These are phyloP conservation scores for Phytophthora boehmeriae DNA, from an alignment of 352 stramenopile species.

Conservation along the genomic window DNA sequence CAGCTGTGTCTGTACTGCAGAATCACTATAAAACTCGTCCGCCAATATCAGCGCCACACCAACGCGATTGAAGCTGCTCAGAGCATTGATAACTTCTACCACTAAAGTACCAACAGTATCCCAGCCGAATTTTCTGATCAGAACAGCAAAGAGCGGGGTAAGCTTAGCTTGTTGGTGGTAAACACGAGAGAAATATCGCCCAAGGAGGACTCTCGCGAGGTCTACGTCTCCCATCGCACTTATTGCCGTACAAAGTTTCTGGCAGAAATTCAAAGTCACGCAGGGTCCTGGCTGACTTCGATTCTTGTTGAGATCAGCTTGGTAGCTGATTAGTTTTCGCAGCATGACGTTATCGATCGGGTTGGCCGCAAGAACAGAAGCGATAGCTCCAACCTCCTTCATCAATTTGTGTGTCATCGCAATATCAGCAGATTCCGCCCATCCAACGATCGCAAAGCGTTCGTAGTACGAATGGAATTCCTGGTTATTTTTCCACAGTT, in stretches of 20 bases:
- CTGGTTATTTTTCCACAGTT: conserved; percentile 16
- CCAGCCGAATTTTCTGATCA: conserved; percentile 13
- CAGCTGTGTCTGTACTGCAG: conserved; percentile 1
- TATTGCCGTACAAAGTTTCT: conserved; percentile 7
- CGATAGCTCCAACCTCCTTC: conserved; percentile 8
- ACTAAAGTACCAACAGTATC: not conserved
- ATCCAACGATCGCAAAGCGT: conserved; percentile 15
- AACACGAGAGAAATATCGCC: conserved; percentile 5
- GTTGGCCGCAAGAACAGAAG: conserved; percentile 4
- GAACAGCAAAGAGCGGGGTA: conserved; percentile 1
- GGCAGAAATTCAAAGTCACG: conserved; percentile 1
- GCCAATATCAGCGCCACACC: not conserved
- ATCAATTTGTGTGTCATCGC: conserved; percentile 9
- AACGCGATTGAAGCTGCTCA: conserved; percentile 2
- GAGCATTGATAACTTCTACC: conserved; percentile 1
- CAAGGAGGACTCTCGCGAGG: conserved; percentile 7
- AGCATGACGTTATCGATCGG: conserved; percentile 12
- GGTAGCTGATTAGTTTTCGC: not conserved
- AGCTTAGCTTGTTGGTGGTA: conserved; percentile 10
- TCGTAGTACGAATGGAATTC: conserved; percentile 5
- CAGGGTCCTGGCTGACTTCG: not conserved
- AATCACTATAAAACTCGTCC: conserved; percentile 1
- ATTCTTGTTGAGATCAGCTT: too few species aligned
- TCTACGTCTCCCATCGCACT: not conserved
- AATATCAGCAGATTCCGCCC: conserved; percentile 11